These are phyloP conservation scores for Firmiana major DNA, from an alignment of 345 rosid species.

Conservation along the genomic window DNA sequence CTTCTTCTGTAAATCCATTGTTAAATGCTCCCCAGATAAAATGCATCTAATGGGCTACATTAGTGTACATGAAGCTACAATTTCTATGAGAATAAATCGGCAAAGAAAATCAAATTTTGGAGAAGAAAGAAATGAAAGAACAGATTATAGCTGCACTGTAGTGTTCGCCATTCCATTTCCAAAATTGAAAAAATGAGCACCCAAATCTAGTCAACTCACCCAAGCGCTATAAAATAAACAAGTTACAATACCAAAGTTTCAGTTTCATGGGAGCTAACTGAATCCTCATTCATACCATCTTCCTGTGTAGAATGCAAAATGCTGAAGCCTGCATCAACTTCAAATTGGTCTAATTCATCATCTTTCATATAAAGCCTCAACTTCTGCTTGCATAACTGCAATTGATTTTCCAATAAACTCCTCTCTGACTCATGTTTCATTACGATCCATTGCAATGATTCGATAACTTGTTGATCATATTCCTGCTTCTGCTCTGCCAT, in stretches of 20 bases:
- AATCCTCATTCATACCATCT: conserved; percentile 12
- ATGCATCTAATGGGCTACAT: not conserved
- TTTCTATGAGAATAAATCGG: not conserved
- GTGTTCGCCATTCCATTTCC: not conserved
- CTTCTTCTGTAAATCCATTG: not conserved
- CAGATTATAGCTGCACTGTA: not conserved
- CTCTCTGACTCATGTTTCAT: conserved; percentile 43
- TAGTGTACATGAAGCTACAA: not conserved
- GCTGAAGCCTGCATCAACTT: conserved; percentile 15
- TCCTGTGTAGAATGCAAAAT: conserved; percentile 17
- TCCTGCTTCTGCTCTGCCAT: conserved; percentile 54
- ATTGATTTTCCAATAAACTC: conserved; percentile 30
- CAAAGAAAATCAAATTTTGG: not conserved
- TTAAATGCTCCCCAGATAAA: not conserved
- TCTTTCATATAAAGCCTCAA: conserved; percentile 19
- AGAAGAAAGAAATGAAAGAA: not conserved
- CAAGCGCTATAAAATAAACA: not conserved
- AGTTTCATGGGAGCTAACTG: conserved; percentile 17
- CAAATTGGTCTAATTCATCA: conserved; percentile 28
- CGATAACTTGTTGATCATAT: conserved; percentile 54
- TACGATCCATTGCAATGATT: conserved; percentile 51
- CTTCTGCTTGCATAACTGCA: conserved; percentile 26
- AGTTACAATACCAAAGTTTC: conserved; percentile 14
- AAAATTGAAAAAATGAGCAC: not conserved
- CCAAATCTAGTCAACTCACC: not conserved